Percentiles rank a stretch among this genome's conserved stretches.
Evolutionary conservation across 2,329 filamentous ascomycete species (phyloP).

Genomic region (Taxawa tesnikishii): DNA sequence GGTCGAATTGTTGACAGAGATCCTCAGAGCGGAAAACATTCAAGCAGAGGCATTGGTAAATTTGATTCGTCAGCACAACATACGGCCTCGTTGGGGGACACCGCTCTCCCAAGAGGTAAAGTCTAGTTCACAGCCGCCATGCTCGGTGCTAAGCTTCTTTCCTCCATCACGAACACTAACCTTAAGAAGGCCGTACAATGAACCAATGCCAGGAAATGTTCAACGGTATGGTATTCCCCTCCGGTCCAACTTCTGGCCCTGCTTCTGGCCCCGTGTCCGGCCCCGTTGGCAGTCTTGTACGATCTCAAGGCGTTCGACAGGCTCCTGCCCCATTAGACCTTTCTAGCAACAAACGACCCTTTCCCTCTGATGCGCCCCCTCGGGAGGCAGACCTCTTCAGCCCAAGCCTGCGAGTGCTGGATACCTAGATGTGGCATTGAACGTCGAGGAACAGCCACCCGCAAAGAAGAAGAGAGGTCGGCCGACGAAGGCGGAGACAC

Average conservation of each 20-base stretch:
- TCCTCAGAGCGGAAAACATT: conserved; percentile 35
- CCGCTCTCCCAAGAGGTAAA: conserved; percentile 37
- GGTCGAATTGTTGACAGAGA: conserved; percentile 36
- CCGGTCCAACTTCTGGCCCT: too few species aligned
- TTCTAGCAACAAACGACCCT: conserved; percentile 15
- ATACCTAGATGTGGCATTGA: not conserved
- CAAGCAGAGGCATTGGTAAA: conserved; percentile 29
- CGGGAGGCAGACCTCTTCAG: conserved; percentile 28
- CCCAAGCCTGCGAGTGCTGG: conserved; percentile 24
- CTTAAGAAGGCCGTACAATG: conserved; percentile 18
- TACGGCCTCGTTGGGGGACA: conserved; percentile 36
- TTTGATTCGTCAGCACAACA: conserved; percentile 29
- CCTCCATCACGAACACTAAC: conserved; percentile 8
- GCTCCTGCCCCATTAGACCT: conserved; percentile 4
- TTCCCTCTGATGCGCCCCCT: conserved; percentile 15
- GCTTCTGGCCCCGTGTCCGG: not conserved
- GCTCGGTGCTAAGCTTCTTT: conserved; percentile 9
- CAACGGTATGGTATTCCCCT: conserved; percentile 6
- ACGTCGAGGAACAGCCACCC: conserved; percentile 13
- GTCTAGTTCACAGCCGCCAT: conserved; percentile 5
- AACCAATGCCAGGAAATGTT: conserved; percentile 18
- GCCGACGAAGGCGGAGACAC: conserved; percentile 34
- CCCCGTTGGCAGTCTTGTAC: conserved; percentile 3
- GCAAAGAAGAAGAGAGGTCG: conserved; percentile 34
- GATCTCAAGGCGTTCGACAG: conserved; percentile 8